Evolutionary conservation across 345 rosid species (phyloP).

Genomic region (Salix brachista): DNA sequence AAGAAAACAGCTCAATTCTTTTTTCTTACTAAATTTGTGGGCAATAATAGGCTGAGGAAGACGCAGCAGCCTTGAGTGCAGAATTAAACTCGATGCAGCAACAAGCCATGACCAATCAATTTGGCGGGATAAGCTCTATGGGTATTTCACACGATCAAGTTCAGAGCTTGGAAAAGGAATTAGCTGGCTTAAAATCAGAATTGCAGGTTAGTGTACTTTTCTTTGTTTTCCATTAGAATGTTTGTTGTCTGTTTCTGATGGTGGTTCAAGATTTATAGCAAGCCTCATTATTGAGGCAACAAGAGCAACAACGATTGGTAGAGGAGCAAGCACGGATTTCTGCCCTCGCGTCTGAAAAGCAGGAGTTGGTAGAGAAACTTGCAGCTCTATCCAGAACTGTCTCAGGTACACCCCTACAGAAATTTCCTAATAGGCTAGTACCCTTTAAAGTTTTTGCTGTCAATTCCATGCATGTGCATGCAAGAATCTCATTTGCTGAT

Average conservation of each 20-base stretch:
- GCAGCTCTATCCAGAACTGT: slow-evolving; percentile 38
- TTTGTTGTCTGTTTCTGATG: slow-evolving; percentile 25
- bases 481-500: background rate
- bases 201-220: slow-evolving; percentile 53
- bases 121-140: slow-evolving; percentile 41
- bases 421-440: background rate
- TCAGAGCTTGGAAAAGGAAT: slow-evolving; percentile 66
- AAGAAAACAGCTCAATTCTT: background rate
- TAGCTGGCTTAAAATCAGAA: slow-evolving; percentile 54
- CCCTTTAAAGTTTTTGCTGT: background rate
- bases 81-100: slow-evolving; percentile 82
- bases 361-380: slow-evolving; percentile 65
- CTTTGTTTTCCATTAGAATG: slow-evolving; percentile 2
- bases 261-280: slow-evolving; percentile 42
- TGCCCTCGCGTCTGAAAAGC: slow-evolving; percentile 61
- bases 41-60: slow-evolving; percentile 87
- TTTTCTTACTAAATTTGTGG: slow-evolving; percentile 12
- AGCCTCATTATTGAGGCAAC: slow-evolving; percentile 59
- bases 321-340: slow-evolving; percentile 70
- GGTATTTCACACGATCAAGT: slow-evolving; percentile 53
- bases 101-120: slow-evolving; percentile 52
- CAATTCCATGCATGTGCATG: background rate
- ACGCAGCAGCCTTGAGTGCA: slow-evolving; percentile 91
- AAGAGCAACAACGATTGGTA: slow-evolving; percentile 46
- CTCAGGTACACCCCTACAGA: slow-evolving; percentile 40